A percentile compares a stretch with the other conserved stretches of the same genome.
Conservation (phyloP, 306 rosid species). For the Macrotyloma uniflorum region DNA sequence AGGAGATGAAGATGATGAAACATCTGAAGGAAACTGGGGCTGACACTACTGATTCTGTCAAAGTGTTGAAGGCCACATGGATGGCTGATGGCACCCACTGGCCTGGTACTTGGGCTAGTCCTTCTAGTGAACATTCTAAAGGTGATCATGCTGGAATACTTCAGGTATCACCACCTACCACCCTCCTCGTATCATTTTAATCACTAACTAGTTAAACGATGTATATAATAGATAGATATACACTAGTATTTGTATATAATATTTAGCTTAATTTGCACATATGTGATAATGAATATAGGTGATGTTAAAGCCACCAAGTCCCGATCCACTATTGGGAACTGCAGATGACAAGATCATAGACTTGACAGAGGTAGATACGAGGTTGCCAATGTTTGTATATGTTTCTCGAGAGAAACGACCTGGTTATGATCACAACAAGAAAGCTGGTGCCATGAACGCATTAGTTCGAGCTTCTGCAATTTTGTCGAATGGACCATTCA, state of each 20-base stretch:
- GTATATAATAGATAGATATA: too few relatives aligned
- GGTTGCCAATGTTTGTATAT: not conserved
- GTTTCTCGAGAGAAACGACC: not conserved
- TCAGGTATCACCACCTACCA: not conserved
- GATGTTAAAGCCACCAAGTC: not conserved
- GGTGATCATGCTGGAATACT: slow-evolving; percentile 4
- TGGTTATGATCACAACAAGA: not conserved
- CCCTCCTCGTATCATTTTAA: too few relatives aligned
- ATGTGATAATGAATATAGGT: not conserved
- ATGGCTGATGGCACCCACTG: not conserved
- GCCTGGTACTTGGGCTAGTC: not conserved
- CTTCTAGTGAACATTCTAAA: not conserved
- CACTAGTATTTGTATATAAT: too few relatives aligned
- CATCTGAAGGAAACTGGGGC: not conserved
- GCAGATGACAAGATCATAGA: not conserved
- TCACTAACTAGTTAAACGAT: too few relatives aligned
- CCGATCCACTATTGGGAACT: not conserved
- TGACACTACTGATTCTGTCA: not conserved
- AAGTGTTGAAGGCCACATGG: not conserved
- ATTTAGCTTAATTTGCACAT: not conserved
- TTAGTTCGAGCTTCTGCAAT: not conserved
- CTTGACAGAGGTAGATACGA: not conserved
- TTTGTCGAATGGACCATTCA: not conserved
- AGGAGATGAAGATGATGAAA: not conserved
- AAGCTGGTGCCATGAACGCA: not conserved